Evolutionary conservation across 139 green algal genomes (phyloP).

Genomic region (Mesotaenium endlicherianum): DNA sequence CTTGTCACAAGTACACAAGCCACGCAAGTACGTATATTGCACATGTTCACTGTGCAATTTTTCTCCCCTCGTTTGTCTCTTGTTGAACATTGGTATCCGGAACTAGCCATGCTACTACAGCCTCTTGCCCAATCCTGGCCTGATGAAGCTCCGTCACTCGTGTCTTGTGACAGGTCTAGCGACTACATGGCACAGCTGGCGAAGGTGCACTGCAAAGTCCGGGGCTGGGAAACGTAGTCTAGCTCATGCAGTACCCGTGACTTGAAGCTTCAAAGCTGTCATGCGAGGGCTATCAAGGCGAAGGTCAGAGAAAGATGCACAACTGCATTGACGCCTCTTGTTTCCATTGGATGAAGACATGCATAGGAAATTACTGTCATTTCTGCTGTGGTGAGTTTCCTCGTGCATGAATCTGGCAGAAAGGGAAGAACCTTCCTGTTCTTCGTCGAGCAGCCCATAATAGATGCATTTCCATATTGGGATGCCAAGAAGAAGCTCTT

Average conservation of each 20-base stretch:
- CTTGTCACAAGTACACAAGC: too few species aligned
- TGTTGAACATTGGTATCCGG: neutral
- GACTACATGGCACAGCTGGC: slow-evolving; percentile 51
- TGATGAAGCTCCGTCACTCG: neutral
- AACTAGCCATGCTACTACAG: neutral
- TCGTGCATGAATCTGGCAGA: neutral
- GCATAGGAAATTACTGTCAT: neutral
- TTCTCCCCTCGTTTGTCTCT: neutral
- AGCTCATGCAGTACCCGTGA: neutral
- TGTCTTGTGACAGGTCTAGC: slow-evolving; percentile 18
- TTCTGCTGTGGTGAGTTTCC: neutral
- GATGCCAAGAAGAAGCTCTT: too few species aligned
- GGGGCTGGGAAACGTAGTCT: slow-evolving; percentile 17
- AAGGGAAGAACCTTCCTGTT: too few species aligned
- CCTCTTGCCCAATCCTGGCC: neutral
- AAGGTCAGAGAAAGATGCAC: neutral
- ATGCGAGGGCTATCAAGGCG: neutral
- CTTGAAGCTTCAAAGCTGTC: neutral
- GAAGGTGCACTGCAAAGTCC: slow-evolving; percentile 31
- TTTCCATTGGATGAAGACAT: neutral
- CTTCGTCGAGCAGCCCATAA: too few species aligned
- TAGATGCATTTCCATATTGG: too few species aligned
- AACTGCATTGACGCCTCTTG: too few species aligned
- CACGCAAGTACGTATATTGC: neutral
- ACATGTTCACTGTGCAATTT: slow-evolving; percentile 8